phyloP scores from a whole-genome alignment of 2,329 filamentous ascomycete genomes.

The Penicillium sp. region DNA sequence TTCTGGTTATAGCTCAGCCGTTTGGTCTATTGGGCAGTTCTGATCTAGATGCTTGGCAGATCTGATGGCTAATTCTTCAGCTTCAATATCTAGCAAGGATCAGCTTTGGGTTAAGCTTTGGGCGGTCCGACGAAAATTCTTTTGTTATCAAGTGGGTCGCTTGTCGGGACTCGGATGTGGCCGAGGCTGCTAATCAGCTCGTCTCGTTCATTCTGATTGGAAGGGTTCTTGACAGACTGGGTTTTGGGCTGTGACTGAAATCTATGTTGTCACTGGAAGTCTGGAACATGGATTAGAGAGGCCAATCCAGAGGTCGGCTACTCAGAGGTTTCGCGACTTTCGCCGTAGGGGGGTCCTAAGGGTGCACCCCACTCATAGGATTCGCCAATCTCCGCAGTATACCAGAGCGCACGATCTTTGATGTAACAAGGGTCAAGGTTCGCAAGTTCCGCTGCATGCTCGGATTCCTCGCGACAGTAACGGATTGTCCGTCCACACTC shows the following conservation, averaged over 20 bases:
- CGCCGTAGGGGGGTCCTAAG: too few species aligned
- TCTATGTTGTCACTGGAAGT: neutral
- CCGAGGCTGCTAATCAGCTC: neutral
- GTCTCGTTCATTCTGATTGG: neutral
- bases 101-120: constrained; percentile 7
- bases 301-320: neutral
- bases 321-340: too few species aligned
- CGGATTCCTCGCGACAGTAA: too few species aligned
- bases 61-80: neutral
- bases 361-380: too few species aligned
- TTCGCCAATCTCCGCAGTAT: too few species aligned
- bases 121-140: constrained; percentile 11
- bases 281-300: neutral
- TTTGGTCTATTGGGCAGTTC: too few species aligned
- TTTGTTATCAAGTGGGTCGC: constrained; percentile 12
- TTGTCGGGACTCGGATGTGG: neutral
- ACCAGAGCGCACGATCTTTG: too few species aligned
- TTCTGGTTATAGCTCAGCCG: neutral
- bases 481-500: too few species aligned
- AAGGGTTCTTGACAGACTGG: neutral
- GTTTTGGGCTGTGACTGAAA: neutral
- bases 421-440: too few species aligned
- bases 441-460: too few species aligned
- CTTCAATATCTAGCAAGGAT: neutral
- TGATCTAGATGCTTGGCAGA: neutral